Percentiles rank a stretch among this genome's conserved stretches.
phyloP scores from a whole-genome alignment of 495 filamentous ascomycete species.

The Penicillium antarcticum region DNA sequence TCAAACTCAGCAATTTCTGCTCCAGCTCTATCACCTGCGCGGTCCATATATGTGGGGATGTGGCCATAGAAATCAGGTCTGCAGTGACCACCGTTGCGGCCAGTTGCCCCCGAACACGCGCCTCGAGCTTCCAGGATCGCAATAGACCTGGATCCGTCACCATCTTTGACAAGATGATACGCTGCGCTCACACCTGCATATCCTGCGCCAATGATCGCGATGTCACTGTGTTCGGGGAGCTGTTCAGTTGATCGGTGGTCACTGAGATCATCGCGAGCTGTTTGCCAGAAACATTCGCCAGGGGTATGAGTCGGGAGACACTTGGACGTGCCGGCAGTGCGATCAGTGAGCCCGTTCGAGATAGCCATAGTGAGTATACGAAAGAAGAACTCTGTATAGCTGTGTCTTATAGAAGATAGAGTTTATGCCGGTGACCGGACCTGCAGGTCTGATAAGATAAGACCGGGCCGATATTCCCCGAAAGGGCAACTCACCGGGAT shows the following conservation, averaged over 20 bases:
- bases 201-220: constrained; percentile 70
- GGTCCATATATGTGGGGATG: constrained; percentile 27
- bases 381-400: neutral
- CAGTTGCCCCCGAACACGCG: constrained; percentile 37
- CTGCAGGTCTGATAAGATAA: neutral
- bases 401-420: neutral
- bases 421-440: neutral
- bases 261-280: constrained; percentile 44
- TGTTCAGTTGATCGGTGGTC: constrained; percentile 44
- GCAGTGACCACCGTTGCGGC: constrained; percentile 35
- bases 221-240: constrained; percentile 50
- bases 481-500: neutral
- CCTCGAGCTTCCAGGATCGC: constrained; percentile 35
- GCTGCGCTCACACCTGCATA: constrained; percentile 64
- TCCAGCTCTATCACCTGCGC: constrained; percentile 14
- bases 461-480: neutral
- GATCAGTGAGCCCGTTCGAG: neutral
- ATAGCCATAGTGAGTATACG: neutral
- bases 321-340: neutral
- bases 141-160: constrained; percentile 12
- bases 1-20: constrained; percentile 28
- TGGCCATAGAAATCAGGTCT: constrained; percentile 31
- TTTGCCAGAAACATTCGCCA: constrained; percentile 65
- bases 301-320: constrained; percentile 50
- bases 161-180: constrained; percentile 50